phyloP scores from a whole-genome alignment of 176 grass and related monocot species.

The sorghum (Sorghum bicolor) region Sorghum_bicolor_NCBIv3 NC_012870.2:58919501-58920000 shows the following conservation, averaged over 20 bases:
- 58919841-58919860: constrained; percentile 96
- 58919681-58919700: background rate
- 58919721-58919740: background rate
- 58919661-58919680: constrained; percentile 55
- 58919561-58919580: constrained; percentile 96
- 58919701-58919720: background rate
- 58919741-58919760: background rate
- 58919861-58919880: constrained; percentile 93
- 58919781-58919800: constrained; percentile 80
- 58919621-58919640: constrained; percentile 90
- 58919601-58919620: constrained; percentile 89
- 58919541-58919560: constrained; percentile 79
- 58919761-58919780: constrained; percentile 47
- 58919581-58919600: constrained; percentile 97
- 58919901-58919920: constrained; percentile 73
- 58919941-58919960: background rate
- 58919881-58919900: constrained; percentile 88
- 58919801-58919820: constrained; percentile 71
- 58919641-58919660: constrained; percentile 98
- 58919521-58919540: background rate
- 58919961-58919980: background rate
- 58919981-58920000: background rate
- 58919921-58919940: constrained; percentile 71
- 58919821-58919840: constrained; percentile 97
- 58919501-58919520: background rate